phyloP scores from a whole-genome alignment of 2,329 filamentous ascomycete genomes.

The Aaosphaeria pasadenensis region DNA sequence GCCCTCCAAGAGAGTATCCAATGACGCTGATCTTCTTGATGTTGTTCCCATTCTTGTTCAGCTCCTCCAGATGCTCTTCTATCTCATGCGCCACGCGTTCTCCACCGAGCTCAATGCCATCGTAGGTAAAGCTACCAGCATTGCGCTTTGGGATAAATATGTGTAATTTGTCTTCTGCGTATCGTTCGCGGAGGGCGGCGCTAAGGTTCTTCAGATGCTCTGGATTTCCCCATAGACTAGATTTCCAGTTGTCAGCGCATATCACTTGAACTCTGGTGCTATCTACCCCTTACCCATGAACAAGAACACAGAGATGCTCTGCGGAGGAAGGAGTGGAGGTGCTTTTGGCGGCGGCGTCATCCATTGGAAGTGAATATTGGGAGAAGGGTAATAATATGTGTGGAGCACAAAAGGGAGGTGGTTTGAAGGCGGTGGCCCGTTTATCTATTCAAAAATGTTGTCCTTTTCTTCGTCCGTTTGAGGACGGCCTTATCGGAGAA shows the following conservation, averaged over 20 bases:
- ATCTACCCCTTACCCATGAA: conserved; percentile 61
- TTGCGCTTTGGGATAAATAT: conserved; percentile 72
- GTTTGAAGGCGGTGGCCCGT: no score
- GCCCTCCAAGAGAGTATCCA: conserved; percentile 85
- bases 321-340: conserved; percentile 3
- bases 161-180: conserved; percentile 63
- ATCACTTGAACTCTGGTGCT: no score
- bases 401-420: no score
- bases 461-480: no score
- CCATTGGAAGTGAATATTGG: no score
- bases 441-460: no score
- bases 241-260: conserved; percentile 4
- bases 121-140: conserved; percentile 66
- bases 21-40: conserved; percentile 82
- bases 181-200: conserved; percentile 59
- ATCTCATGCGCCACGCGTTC: conserved; percentile 64
- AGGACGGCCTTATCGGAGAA: no score
- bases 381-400: no score
- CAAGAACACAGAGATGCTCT: conserved; percentile 72
- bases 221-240: conserved; percentile 76
- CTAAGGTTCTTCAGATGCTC: conserved; percentile 68
- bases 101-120: conserved; percentile 67
- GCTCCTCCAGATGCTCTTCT: conserved; percentile 54
- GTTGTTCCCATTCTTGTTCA: conserved; percentile 61
- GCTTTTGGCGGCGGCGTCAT: no score